Evolutionary conservation across 495 filamentous ascomycete genomes (phyloP).

Genomic region (Talaromyces adpressus): DNA sequence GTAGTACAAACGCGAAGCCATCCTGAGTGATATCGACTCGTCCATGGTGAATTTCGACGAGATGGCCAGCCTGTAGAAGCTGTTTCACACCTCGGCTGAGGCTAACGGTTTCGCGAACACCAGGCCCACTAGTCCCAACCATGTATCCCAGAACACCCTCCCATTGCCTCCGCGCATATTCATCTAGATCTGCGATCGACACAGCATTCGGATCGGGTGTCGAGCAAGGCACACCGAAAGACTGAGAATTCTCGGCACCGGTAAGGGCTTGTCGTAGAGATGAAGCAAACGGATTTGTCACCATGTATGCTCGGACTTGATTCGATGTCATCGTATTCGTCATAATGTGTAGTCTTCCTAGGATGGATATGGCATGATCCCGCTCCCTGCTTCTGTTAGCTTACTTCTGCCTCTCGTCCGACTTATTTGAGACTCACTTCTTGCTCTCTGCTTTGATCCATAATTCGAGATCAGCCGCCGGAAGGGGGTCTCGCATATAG

Average conservation of each 20-base stretch:
- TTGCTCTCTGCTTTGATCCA: slow-evolving; percentile 75
- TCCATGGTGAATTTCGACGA: slow-evolving; percentile 61
- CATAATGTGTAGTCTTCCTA: slow-evolving; percentile 78
- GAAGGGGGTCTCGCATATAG: slow-evolving; percentile 73
- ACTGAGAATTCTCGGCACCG: slow-evolving; percentile 75
- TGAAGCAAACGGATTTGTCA: slow-evolving; percentile 67
- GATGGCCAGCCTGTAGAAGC: slow-evolving; percentile 67
- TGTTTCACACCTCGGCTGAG: slow-evolving; percentile 77
- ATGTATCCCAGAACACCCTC: slow-evolving; percentile 94
- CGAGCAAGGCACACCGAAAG: slow-evolving; percentile 78
- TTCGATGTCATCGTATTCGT: slow-evolving; percentile 50
- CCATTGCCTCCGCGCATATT: slow-evolving; percentile 84
- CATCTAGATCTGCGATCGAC: slow-evolving; percentile 66
- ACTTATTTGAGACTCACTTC: slow-evolving; percentile 34
- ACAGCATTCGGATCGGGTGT: slow-evolving; percentile 50
- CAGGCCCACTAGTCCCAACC: slow-evolving; percentile 61
- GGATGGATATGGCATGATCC: slow-evolving; percentile 72
- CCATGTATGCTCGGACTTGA: slow-evolving; percentile 55
- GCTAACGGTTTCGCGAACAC: slow-evolving; percentile 34
- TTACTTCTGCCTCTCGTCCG: background rate
- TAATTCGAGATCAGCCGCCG: slow-evolving; percentile 65
- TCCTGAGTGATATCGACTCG: slow-evolving; percentile 73
- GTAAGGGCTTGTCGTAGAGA: slow-evolving; percentile 79
- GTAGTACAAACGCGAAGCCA: slow-evolving; percentile 89
- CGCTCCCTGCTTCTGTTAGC: slow-evolving; percentile 47